phyloP scores from a whole-genome alignment of 2,329 filamentous ascomycete species.

The Hymenotorrendiella dingleyae region DNA sequence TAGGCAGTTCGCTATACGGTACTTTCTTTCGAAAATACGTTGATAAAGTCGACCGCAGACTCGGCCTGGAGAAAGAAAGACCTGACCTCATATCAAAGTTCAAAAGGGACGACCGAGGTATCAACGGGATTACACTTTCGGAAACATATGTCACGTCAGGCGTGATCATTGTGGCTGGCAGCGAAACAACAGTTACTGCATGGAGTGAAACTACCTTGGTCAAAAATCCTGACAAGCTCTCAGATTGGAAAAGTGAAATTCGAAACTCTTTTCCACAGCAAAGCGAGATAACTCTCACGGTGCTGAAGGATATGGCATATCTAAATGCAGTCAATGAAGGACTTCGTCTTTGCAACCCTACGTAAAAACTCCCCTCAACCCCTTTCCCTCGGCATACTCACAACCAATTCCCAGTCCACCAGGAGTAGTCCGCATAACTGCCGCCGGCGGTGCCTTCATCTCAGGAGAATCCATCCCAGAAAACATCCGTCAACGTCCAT shows the following conservation, averaged over 20 bases:
- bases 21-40: too few species aligned
- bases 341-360: slow-evolving; percentile 35
- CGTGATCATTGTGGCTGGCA: slow-evolving; percentile 26
- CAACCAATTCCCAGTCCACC: background rate
- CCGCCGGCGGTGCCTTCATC: background rate
- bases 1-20: too few species aligned
- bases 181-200: slow-evolving; percentile 14
- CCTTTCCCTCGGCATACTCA: too few species aligned
- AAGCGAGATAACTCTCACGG: slow-evolving; percentile 34
- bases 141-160: slow-evolving; percentile 35
- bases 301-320: slow-evolving; percentile 31
- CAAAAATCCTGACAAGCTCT: slow-evolving; percentile 30
- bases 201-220: slow-evolving; percentile 20
- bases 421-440: slow-evolving; percentile 4
- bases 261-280: slow-evolving; percentile 34
- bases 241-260: slow-evolving; percentile 31
- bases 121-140: slow-evolving; percentile 1
- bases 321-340: slow-evolving; percentile 37
- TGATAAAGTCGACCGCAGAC: slow-evolving; percentile 6
- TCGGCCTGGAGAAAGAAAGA: slow-evolving; percentile 1
- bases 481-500: slow-evolving; percentile 6
- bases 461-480: slow-evolving; percentile 3
- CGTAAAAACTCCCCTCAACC: too few species aligned
- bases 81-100: slow-evolving; percentile 2
- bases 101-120: slow-evolving; percentile 1